Conservation (phyloP, 2,329 filamentous ascomycete genomes). For the Macrophomina tecta region DNA sequence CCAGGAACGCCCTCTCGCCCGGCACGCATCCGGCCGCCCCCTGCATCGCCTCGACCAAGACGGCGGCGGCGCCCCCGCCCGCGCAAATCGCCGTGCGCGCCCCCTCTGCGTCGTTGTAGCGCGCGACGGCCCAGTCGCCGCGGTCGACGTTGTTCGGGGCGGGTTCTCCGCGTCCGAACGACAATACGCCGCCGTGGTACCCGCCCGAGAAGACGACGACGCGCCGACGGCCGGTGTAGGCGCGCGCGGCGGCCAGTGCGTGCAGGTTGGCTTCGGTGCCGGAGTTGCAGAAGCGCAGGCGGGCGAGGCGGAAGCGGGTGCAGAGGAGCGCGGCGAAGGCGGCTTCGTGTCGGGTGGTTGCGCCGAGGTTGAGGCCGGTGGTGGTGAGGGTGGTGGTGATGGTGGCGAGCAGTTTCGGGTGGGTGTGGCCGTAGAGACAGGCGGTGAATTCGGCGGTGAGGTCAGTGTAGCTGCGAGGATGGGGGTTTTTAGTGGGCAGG, state of each 20-base stretch:
- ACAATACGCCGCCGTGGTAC: conserved; percentile 63
- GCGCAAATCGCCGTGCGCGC: conserved; percentile 52
- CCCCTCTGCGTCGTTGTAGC: conserved; percentile 65
- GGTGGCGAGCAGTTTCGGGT: conserved; percentile 35
- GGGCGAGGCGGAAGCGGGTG: conserved; percentile 34
- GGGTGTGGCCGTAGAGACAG: conserved; percentile 39
- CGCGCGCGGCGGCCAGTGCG: conserved; percentile 49
- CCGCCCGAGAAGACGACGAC: conserved; percentile 59
- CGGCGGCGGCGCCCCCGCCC: conserved; percentile 61
- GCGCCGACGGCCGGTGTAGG: conserved; percentile 54
- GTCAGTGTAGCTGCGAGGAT: conserved; percentile 34
- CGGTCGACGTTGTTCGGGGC: conserved; percentile 56
- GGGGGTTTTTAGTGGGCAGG: conserved; percentile 36
- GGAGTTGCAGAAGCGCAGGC: conserved; percentile 39
- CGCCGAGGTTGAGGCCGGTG: conserved; percentile 37
- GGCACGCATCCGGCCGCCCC: conserved; percentile 65
- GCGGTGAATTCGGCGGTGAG: conserved; percentile 40
- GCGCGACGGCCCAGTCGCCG: conserved; percentile 64
- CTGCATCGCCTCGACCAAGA: conserved; percentile 71
- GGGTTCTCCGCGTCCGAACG: conserved; percentile 47
- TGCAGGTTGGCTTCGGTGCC: conserved; percentile 40
- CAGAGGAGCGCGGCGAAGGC: conserved; percentile 35
- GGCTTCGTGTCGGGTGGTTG: conserved; percentile 34
- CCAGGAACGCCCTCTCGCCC: conserved; percentile 59
- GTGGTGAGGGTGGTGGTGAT: conserved; percentile 33